phyloP scores from a whole-genome alignment of 2,329 filamentous ascomycete species.

The Pestalotiopsis sp. region DNA sequence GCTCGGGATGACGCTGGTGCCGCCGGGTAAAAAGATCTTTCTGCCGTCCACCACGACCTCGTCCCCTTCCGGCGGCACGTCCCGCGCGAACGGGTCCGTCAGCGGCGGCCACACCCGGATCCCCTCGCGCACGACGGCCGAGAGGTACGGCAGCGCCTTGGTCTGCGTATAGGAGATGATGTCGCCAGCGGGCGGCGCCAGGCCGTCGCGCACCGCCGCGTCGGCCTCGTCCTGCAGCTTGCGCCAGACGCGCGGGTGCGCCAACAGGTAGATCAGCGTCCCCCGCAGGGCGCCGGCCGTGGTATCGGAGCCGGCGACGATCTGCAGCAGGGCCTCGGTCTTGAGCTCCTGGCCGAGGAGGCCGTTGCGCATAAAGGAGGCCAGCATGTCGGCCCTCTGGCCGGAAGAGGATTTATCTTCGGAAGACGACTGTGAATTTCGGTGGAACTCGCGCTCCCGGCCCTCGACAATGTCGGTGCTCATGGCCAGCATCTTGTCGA shows the following conservation, averaged over 20 bases:
- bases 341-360: conserved; percentile 42
- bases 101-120: conserved; percentile 12
- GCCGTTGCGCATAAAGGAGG: conserved; percentile 42
- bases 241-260: conserved; percentile 41
- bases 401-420: conserved; percentile 19
- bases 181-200: conserved; percentile 31
- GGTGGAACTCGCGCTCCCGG: conserved; percentile 24
- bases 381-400: neutral
- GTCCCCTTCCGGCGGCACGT: conserved; percentile 10
- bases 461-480: conserved; percentile 16
- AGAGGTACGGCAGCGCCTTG: conserved; percentile 23
- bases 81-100: conserved; percentile 1
- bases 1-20: conserved; percentile 10
- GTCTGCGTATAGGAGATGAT: conserved; percentile 44
- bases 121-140: conserved; percentile 14
- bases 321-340: conserved; percentile 32
- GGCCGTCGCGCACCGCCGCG: neutral
- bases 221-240: conserved; percentile 13
- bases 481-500: conserved; percentile 22
- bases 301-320: conserved; percentile 44
- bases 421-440: neutral
- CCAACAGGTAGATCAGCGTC: conserved; percentile 48
- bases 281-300: conserved; percentile 49
- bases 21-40: conserved; percentile 18
- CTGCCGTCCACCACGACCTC: conserved; percentile 6